Percentiles rank a stretch among this genome's conserved stretches.
Conservation (phyloP, 2,329 filamentous ascomycete genomes). For the Fusarium sarcochroum region DNA sequence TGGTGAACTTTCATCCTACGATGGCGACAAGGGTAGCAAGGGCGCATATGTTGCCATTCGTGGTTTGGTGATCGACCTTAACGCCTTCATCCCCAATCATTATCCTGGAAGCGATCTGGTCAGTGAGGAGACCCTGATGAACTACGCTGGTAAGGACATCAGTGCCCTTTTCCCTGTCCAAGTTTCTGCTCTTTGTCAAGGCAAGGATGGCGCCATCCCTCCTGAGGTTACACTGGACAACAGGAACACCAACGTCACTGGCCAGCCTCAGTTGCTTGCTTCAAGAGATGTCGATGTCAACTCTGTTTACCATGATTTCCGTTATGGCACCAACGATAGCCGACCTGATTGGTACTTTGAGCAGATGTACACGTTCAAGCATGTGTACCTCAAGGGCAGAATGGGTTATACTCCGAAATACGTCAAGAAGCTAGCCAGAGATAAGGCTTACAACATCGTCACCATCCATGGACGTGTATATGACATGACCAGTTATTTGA, state of each 20-base stretch:
- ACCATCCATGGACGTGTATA: constrained; percentile 87
- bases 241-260: constrained; percentile 80
- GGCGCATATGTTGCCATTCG: constrained; percentile 84
- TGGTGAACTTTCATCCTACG: constrained; percentile 78
- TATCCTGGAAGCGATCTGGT: constrained; percentile 78
- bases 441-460: constrained; percentile 77
- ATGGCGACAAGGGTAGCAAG: constrained; percentile 76
- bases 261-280: constrained; percentile 74
- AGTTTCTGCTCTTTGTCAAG: constrained; percentile 91
- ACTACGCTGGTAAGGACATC: constrained; percentile 91
- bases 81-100: constrained; percentile 72
- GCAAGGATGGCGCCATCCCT: constrained; percentile 75
- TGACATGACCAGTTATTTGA: constrained; percentile 87
- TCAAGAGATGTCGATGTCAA: constrained; percentile 74
- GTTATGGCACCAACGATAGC: constrained; percentile 83
- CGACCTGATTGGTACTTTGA: constrained; percentile 94
- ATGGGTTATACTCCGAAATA: constrained; percentile 87
- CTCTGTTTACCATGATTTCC: constrained; percentile 91
- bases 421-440: constrained; percentile 76
- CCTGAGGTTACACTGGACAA: constrained; percentile 88
- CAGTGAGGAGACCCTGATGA: constrained; percentile 71
- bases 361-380: constrained; percentile 82
- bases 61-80: constrained; percentile 89
- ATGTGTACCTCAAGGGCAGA: constrained; percentile 87
- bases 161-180: constrained; percentile 93